phyloP scores from a whole-genome alignment of 108 stramenopile genomes.

The Skeletonema costatum region DNA sequence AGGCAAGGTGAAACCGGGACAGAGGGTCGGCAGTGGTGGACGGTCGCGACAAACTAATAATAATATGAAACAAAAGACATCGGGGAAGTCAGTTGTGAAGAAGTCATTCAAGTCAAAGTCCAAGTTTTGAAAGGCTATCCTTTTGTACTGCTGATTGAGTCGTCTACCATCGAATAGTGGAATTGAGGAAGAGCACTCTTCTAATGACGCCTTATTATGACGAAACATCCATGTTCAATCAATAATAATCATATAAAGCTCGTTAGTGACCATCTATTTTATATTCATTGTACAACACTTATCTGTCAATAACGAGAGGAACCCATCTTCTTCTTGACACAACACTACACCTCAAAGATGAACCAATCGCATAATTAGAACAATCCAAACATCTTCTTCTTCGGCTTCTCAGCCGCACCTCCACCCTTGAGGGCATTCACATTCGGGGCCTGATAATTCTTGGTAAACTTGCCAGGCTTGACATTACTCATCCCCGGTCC shows the following conservation, averaged over 20 bases:
- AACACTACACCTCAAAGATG: constrained; percentile 35
- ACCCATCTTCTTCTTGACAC: neutral
- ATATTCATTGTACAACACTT: too few species aligned
- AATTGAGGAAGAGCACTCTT: too few species aligned
- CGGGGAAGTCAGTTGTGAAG: neutral
- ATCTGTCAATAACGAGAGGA: neutral
- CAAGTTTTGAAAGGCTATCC: neutral
- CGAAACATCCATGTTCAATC: too few species aligned
- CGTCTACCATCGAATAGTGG: too few species aligned
- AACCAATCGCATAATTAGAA: constrained; percentile 72
- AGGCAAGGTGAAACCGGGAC: neutral
- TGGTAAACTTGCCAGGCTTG: constrained; percentile 51
- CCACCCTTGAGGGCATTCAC: constrained; percentile 53
- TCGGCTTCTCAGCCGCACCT: constrained; percentile 32
- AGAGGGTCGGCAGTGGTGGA: neutral
- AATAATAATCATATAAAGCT: too few species aligned
- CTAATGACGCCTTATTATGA: too few species aligned
- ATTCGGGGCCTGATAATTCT: constrained; percentile 88
- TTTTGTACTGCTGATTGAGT: too few species aligned
- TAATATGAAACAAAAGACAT: neutral
- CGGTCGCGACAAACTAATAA: neutral
- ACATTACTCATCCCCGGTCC: constrained; percentile 26
- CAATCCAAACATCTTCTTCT: constrained; percentile 74
- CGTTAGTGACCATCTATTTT: too few species aligned
- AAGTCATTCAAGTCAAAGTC: neutral